These are phyloP conservation scores for Clausena lansium DNA, from an alignment of 345 rosid genomes.

Conservation along the genomic window DNA sequence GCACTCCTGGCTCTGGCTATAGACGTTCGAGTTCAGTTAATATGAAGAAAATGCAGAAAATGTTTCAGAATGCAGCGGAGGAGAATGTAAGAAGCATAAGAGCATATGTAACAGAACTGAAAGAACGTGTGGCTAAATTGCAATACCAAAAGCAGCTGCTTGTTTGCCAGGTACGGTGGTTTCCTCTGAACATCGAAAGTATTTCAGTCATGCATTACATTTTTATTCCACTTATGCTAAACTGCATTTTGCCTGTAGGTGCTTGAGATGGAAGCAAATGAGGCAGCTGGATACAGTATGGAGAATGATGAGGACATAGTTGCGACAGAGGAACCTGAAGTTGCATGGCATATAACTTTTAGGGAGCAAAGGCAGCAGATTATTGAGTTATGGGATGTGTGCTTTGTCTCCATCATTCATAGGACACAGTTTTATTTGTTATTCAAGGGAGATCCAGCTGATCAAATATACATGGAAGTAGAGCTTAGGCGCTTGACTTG, in stretches of 20 bases:
- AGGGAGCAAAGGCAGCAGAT: slow-evolving; percentile 89
- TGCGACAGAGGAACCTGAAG: slow-evolving; percentile 59
- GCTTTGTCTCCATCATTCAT: slow-evolving; percentile 85
- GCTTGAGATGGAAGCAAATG: slow-evolving; percentile 96
- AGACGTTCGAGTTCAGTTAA: slow-evolving; percentile 84
- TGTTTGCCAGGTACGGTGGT: slow-evolving; percentile 78
- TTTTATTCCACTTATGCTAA: not conserved
- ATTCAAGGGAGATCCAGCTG: slow-evolving; percentile 93
- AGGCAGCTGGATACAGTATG: slow-evolving; percentile 73
- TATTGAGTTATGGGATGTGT: slow-evolving; percentile 90
- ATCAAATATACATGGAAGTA: slow-evolving; percentile 97
- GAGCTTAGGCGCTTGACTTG: slow-evolving; percentile 95
- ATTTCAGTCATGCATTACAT: not conserved
- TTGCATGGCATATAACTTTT: slow-evolving; percentile 79
- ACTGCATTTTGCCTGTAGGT: slow-evolving; percentile 45
- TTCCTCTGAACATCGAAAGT: not conserved
- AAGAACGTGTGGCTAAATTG: slow-evolving; percentile 93
- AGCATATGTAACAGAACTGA: slow-evolving; percentile 87
- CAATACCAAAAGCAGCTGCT: slow-evolving; percentile 99
- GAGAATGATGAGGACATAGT: slow-evolving; percentile 54
- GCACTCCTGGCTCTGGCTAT: slow-evolving; percentile 70
- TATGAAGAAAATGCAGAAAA: slow-evolving; percentile 98
- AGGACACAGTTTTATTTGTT: slow-evolving; percentile 92
- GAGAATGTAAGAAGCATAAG: slow-evolving; percentile 96
- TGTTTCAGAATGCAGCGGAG: slow-evolving; percentile 99